Percentiles rank a stretch among this genome's conserved stretches.
Evolutionary conservation across 2,329 filamentous ascomycete species (phyloP).

Genomic region (Fusarium verticillioides): DNA sequence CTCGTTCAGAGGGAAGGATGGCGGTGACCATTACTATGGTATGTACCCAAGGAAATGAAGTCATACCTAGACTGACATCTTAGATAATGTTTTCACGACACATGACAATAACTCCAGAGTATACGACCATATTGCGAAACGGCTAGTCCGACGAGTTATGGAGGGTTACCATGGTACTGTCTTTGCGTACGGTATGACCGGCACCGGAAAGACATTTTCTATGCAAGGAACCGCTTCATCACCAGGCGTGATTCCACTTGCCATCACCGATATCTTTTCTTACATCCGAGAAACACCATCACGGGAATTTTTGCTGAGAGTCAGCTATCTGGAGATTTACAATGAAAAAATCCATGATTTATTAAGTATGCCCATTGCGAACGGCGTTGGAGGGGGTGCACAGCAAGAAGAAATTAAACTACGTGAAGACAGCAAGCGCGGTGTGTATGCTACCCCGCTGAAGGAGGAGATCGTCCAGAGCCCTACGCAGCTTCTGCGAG

Average conservation of each 20-base stretch:
- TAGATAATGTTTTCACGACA: constrained; percentile 96
- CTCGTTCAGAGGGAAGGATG: constrained; percentile 86
- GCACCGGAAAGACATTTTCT: constrained; percentile 98
- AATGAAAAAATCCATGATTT: constrained; percentile 98
- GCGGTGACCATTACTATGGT: constrained; percentile 94
- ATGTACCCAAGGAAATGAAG: constrained; percentile 48
- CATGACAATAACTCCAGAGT: constrained; percentile 95
- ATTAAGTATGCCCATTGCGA: constrained; percentile 76
- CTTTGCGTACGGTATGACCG: constrained; percentile 99
- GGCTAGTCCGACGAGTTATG: constrained; percentile 95
- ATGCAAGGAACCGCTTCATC: constrained; percentile 98
- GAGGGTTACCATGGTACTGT: constrained; percentile 99
- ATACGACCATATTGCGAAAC: constrained; percentile 93
- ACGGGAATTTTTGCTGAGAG: constrained; percentile 90
- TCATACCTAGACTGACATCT: constrained; percentile 30
- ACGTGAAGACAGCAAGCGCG: constrained; percentile 93
- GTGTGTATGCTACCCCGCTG: constrained; percentile 93
- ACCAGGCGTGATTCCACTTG: constrained; percentile 94
- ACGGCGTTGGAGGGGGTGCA: constrained; percentile 62
- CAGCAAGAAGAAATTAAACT: constrained; percentile 95
- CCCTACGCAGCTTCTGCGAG: constrained; percentile 91
- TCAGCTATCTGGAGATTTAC: constrained; percentile 99
- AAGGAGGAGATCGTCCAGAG: constrained; percentile 99
- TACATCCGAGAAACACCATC: constrained; percentile 98
- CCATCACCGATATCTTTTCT: constrained; percentile 98